Base-by-base conservation (phyloP, 129 eudicot species). In the Pseudognaphalium luteoalbum region DNA sequence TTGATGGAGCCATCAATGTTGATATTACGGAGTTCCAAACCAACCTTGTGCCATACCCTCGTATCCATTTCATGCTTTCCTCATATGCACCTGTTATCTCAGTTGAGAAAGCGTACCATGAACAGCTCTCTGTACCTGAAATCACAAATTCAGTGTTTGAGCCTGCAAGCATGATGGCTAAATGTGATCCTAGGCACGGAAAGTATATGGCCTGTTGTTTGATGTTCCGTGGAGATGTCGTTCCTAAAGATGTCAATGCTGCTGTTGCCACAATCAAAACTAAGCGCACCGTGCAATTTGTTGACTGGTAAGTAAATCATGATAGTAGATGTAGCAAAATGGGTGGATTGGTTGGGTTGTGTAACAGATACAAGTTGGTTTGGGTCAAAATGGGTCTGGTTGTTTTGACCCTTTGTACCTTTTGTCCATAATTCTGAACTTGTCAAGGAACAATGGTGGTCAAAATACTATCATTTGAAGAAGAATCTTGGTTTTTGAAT, bases 91-190 rank as follows among this genome's bases (percentile, higher is more conserved):
- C 92, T 39, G 97, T 91, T 39, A 91, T 91, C 76, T 91, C 94
- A 17, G 91, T 91, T 25, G 91, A 80, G 35, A 90, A 88, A 82
- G 96, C 96, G 12, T 90, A 88, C 83, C 97, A 91, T 20, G 97
- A 91, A 84, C 97, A 88, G 77, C 81, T 91, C 41, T 91, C 95
- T 12, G 82, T 91, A 11, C 97, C 95, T 68, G 97, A 91, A 82
- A 91, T 91, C 54, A 91, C 97, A 35, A 91, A 91, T 79, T 83
- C 97, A 16, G 95, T 91, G 21, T 88, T 91, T 70, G 97, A 91
- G 83, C 97, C 97, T 30, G 82, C 97, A 20, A 91, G 92, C 82
- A 88, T 91, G 97, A 88, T 91, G 95, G 97, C 94, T 8, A 86
- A 91, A 75, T 91, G 97, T 71, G 96, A 90, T 61, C 96, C 96